phyloP scores from a whole-genome alignment of 352 stramenopile genomes.

The Pythium dissotocum region DNA sequence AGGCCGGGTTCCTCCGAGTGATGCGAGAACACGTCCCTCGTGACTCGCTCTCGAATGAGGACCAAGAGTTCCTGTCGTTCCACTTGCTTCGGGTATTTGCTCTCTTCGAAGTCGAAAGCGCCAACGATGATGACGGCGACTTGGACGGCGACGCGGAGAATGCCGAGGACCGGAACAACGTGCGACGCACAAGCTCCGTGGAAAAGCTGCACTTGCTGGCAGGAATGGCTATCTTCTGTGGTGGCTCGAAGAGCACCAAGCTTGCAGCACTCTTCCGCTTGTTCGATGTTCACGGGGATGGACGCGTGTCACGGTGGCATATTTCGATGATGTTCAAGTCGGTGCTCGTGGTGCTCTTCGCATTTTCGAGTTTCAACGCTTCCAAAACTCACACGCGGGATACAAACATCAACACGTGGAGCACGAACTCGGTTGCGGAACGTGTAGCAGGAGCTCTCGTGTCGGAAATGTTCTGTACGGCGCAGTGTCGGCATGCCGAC shows the following conservation, averaged over 20 bases:
- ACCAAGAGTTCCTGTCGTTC: conserved; percentile 88
- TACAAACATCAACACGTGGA: conserved; percentile 57
- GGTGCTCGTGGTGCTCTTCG: conserved; percentile 79
- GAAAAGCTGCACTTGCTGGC: conserved; percentile 69
- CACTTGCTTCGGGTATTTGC: conserved; percentile 83
- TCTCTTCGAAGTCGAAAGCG: conserved; percentile 79
- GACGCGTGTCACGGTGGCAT: conserved; percentile 64
- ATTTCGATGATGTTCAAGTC: conserved; percentile 85
- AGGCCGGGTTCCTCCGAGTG: conserved; percentile 68
- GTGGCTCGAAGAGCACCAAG: conserved; percentile 95
- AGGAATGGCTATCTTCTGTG: conserved; percentile 93
- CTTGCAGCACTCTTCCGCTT: conserved; percentile 87
- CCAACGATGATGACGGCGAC: conserved; percentile 40
- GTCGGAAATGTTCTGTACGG: conserved; percentile 88
- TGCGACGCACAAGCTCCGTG: conserved; percentile 52
- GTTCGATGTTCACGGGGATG: conserved; percentile 64
- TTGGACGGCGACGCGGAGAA: conserved; percentile 28
- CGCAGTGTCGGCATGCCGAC: conserved; percentile 58
- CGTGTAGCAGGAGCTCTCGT: conserved; percentile 88
- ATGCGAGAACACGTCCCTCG: conserved; percentile 79
- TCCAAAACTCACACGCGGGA: conserved; percentile 65
- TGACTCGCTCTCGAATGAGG: conserved; percentile 75
- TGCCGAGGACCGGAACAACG: neutral
- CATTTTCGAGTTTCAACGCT: conserved; percentile 80
- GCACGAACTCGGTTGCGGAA: conserved; percentile 81